Conservation (phyloP, 208 protist species). For the Trypanosoma melophagium region DNA sequence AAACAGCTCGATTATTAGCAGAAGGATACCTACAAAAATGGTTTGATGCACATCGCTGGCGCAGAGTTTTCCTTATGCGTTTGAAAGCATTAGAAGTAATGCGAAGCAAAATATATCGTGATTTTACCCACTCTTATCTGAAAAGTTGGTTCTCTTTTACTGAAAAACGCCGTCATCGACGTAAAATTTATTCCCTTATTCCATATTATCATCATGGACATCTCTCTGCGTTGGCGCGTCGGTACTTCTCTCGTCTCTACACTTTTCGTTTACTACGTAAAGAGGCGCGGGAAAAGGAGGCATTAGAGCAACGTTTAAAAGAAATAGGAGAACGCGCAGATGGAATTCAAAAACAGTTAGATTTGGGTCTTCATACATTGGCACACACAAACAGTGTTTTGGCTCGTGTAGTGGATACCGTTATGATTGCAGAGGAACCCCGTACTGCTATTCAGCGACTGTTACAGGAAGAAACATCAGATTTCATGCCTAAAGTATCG, state of each 20-base stretch:
- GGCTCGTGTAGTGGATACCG: constrained; percentile 26
- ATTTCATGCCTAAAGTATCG: neutral
- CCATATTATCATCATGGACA: constrained; percentile 24
- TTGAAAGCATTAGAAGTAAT: constrained; percentile 2
- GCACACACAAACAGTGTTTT: constrained; percentile 34
- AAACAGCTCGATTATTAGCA: constrained; percentile 22
- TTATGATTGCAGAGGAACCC: constrained; percentile 23
- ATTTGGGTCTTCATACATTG: constrained; percentile 31
- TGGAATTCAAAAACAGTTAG: constrained; percentile 21
- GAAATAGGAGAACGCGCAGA: constrained; percentile 18
- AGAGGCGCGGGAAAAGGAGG: constrained; percentile 2
- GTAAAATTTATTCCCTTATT: constrained; percentile 10
- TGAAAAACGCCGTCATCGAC: neutral
- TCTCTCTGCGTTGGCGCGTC: constrained; percentile 24
- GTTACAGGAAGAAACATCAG: constrained; percentile 3
- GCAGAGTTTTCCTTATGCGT: constrained; percentile 9
- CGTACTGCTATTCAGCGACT: constrained; percentile 14
- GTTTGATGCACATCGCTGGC: constrained; percentile 8
- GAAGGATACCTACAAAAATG: constrained; percentile 24
- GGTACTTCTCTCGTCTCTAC: constrained; percentile 27
- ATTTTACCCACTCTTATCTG: constrained; percentile 7
- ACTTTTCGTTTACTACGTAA: constrained; percentile 13
- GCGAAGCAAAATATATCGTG: constrained; percentile 8
- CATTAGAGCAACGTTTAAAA: constrained; percentile 14
- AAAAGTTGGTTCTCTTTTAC: constrained; percentile 6